Evolutionary conservation across 495 filamentous ascomycete species (phyloP).

Genomic region (Neurospora sp.): DNA sequence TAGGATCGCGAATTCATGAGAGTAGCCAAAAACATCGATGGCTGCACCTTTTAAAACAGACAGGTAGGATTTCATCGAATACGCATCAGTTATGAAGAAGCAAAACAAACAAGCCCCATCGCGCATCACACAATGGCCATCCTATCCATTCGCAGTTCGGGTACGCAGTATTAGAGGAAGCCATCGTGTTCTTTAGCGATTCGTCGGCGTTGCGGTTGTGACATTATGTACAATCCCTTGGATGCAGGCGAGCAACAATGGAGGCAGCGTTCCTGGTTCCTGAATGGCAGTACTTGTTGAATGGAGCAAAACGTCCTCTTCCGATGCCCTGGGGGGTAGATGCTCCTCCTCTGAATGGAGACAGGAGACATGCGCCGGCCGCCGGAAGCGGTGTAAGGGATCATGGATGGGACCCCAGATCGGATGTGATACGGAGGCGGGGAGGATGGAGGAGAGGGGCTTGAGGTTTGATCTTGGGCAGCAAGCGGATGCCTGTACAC

Average conservation of each 20-base stretch:
- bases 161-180: not conserved
- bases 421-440: not conserved
- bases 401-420: not conserved
- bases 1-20: not conserved
- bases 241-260: not conserved
- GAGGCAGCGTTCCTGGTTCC: not conserved
- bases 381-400: not conserved
- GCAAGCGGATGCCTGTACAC: not conserved
- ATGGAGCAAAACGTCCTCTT: not conserved
- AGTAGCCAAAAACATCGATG: not conserved
- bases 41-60: not conserved
- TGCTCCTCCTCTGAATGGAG: not conserved
- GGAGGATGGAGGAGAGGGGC: not conserved
- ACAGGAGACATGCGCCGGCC: not conserved
- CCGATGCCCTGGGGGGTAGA: not conserved
- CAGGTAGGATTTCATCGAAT: not conserved
- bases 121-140: not conserved
- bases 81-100: not conserved
- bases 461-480: not conserved
- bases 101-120: not conserved
- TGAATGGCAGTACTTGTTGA: not conserved
- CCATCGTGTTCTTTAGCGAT: constrained; percentile 5
- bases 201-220: constrained; percentile 1
- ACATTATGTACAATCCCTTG: not conserved
- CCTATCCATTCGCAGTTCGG: not conserved